Percentiles rank a stretch among this genome's conserved stretches.
Evolutionary conservation across 1,284 basidiomycete genomes (phyloP).

Genomic region (Golubevia pallescens): DNA sequence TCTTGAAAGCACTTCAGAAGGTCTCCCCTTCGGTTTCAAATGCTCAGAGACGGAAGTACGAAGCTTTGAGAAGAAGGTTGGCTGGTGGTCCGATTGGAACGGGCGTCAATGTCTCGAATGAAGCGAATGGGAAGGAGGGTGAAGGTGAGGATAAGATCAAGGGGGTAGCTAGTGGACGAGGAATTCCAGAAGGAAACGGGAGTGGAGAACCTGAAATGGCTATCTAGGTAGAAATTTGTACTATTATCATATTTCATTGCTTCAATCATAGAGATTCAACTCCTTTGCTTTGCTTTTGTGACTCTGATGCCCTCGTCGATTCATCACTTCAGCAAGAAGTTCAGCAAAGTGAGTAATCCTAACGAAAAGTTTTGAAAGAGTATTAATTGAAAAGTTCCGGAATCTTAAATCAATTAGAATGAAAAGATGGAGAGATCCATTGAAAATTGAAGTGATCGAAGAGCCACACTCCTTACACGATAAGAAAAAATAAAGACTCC

Average conservation of each 20-base stretch:
- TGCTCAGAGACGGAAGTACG: slow-evolving; percentile 46
- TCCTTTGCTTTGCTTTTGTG: too few relatives aligned
- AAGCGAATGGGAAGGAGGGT: slow-evolving; percentile 1
- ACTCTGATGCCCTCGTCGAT: too few relatives aligned
- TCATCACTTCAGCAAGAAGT: too few relatives aligned
- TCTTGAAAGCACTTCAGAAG: slow-evolving; percentile 41
- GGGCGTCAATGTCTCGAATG: slow-evolving; percentile 11
- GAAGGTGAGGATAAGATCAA: background rate
- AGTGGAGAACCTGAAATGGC: background rate
- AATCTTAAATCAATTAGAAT: too few relatives aligned
- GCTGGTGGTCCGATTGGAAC: slow-evolving; percentile 13
- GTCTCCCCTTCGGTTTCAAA: slow-evolving; percentile 45
- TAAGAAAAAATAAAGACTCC: too few relatives aligned
- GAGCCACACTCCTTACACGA: too few relatives aligned
- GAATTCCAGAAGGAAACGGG: background rate
- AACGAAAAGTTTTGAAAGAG: too few relatives aligned
- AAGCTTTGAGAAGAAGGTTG: slow-evolving; percentile 13
- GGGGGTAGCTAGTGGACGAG: background rate
- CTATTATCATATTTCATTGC: background rate
- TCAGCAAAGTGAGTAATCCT: too few relatives aligned
- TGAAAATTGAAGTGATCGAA: too few relatives aligned
- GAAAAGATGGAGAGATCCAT: too few relatives aligned
- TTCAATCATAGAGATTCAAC: too few relatives aligned
- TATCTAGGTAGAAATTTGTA: background rate
- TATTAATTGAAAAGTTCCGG: too few relatives aligned